phyloP scores from a whole-genome alignment of 306 rosid genomes.

The Medicago arabica region DNA sequence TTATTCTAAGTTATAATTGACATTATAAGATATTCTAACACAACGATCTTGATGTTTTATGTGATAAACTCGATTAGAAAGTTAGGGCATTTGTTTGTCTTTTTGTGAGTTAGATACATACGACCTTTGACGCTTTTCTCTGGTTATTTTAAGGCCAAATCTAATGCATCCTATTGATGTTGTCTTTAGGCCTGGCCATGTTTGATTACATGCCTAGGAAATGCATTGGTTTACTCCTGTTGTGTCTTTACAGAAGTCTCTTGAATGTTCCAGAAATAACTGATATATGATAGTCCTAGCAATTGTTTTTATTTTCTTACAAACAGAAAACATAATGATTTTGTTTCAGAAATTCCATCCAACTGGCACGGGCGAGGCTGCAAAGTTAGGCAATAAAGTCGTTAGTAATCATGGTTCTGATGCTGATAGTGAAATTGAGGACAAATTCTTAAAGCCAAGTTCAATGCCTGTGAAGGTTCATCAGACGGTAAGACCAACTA shows the following conservation, averaged over 20 bases:
- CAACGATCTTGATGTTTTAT: slow-evolving; percentile 13
- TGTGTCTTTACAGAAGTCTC: slow-evolving; percentile 23
- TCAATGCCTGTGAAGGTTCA: slow-evolving; percentile 51
- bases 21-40: slow-evolving; percentile 22
- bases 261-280: slow-evolving; percentile 12
- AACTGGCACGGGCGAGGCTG: slow-evolving; percentile 52
- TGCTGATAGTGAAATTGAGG: slow-evolving; percentile 47
- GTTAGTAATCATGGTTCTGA: slow-evolving; percentile 49
- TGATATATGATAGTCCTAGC: not conserved
- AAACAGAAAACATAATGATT: slow-evolving; percentile 27
- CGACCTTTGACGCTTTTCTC: not conserved
- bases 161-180: slow-evolving; percentile 13
- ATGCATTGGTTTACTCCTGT: not conserved
- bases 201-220: slow-evolving; percentile 25
- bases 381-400: slow-evolving; percentile 53
- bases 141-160: slow-evolving; percentile 21
- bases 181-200: slow-evolving; percentile 1
- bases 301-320: slow-evolving; percentile 22
- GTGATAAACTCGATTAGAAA: slow-evolving; percentile 11
- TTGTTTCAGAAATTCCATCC: slow-evolving; percentile 64
- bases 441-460: slow-evolving; percentile 49
- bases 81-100: slow-evolving; percentile 4
- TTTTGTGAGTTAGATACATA: slow-evolving; percentile 29
- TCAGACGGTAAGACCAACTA: slow-evolving; percentile 60
- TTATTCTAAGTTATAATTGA: slow-evolving; percentile 13